Conservation (phyloP, 2,329 filamentous ascomycete species). For the Pseudogymnoascus sp. region DNA sequence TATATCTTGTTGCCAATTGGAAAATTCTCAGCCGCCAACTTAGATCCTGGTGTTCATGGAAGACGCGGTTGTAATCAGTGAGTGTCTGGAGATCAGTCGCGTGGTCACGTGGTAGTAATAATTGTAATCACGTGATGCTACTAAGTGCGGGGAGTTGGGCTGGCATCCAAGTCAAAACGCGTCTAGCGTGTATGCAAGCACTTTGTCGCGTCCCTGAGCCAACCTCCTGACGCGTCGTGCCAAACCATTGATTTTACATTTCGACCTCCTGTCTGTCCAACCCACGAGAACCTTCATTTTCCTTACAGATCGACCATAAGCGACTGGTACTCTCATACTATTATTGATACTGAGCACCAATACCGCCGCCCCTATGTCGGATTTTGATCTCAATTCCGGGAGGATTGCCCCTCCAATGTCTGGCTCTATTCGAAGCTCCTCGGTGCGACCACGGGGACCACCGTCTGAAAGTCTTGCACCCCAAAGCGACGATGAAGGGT, state of each 20-base stretch:
- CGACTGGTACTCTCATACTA: conserved; percentile 20
- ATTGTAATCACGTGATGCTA: neutral
- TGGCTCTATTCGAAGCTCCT: conserved; percentile 20
- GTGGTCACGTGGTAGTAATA: neutral
- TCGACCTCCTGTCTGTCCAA: conserved; percentile 13
- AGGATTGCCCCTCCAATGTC: conserved; percentile 39
- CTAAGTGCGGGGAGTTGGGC: neutral
- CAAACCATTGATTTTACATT: conserved; percentile 12
- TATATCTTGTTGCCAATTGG: neutral
- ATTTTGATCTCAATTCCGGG: conserved; percentile 37
- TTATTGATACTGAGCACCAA: conserved; percentile 28
- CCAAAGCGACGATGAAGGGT: conserved; percentile 55
- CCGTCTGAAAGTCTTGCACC: conserved; percentile 53
- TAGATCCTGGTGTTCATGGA: neutral
- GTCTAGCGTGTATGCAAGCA: conserved; percentile 6
- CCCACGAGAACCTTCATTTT: conserved; percentile 14
- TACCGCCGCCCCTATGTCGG: conserved; percentile 48
- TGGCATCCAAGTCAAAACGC: neutral
- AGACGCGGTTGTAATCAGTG: neutral
- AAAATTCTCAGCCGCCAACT: neutral
- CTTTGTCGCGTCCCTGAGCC: conserved; percentile 5
- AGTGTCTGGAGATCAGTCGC: neutral
- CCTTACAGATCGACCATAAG: conserved; percentile 11
- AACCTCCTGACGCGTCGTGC: neutral
- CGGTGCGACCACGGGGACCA: conserved; percentile 32